Percentiles rank a stretch among this genome's conserved stretches.
phyloP scores from a whole-genome alignment of 1,284 basidiomycete genomes.

The Heterobasidion annosum region DNA sequence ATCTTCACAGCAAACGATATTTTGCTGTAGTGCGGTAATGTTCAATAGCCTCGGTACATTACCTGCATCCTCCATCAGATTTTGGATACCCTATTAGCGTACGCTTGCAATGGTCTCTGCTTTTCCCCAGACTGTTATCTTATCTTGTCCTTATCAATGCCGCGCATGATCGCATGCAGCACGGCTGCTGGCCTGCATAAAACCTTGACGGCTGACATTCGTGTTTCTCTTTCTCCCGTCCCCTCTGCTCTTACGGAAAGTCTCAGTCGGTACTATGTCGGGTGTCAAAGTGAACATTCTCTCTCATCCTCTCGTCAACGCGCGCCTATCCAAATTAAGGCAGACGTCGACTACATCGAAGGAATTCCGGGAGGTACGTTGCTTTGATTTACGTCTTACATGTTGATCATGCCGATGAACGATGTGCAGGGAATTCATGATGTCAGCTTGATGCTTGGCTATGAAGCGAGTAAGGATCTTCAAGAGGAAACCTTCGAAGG shows the following conservation, averaged over 20 bases:
- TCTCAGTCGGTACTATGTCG: constrained; percentile 13
- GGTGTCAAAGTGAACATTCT: constrained; percentile 39
- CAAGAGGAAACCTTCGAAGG: constrained; percentile 53
- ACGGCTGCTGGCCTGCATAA: no score
- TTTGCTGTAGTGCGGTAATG: no score
- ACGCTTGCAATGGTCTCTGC: no score
- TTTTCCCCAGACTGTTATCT: no score
- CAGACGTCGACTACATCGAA: constrained; percentile 53
- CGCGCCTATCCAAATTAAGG: constrained; percentile 65
- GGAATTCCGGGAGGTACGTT: constrained; percentile 69
- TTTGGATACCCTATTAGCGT: no score
- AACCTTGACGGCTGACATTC: not conserved
- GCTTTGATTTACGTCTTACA: not conserved
- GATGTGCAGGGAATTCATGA: constrained; percentile 49
- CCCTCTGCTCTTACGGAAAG: not conserved
- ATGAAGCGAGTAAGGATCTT: constrained; percentile 64
- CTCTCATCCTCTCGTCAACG: constrained; percentile 66
- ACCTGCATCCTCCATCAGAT: no score
- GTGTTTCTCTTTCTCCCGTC: not conserved
- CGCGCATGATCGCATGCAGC: no score
- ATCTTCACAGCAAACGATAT: not conserved
- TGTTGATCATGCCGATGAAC: not conserved
- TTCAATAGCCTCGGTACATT: not conserved
- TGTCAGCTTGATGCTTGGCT: constrained; percentile 64
- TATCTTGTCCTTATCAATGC: no score